Base-by-base conservation (phyloP, 129 eudicot species). In the Artemisia argyi region DNA sequence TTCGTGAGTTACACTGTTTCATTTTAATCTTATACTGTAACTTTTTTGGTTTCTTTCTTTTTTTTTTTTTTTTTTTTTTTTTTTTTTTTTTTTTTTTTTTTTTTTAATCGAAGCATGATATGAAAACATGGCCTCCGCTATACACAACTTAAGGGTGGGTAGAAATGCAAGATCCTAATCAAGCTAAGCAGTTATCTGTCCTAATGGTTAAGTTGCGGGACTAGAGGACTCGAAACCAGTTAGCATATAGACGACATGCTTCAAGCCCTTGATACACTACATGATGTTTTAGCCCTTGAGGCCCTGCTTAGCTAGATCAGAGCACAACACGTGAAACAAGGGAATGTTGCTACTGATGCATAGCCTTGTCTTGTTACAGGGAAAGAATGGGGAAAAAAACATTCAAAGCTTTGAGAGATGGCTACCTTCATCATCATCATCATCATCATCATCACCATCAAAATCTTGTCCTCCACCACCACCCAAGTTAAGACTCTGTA, bases 401-500 rank as follows among this genome's bases (percentile, higher is more conserved):
- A 54, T 58, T 65, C 11, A 24, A 7, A n/a, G 60, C 50, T 35
- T 60, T 50, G 1, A 62, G 9, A 18, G 20, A 68, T 20, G 26
- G 66, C 77, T 72, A 70, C 97, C 97, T 79, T 80, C 85, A 46
- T 81, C 84, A 61, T 59, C 82, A 26, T 94, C 94, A 76, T 80
- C 85, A 46, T 81, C 84, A 61, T 59, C 82, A 26, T 94, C 94
- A 76, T 80, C 85, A 46, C 79, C 85, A 61, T 59, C 83, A 39
- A 74, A 72, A 75, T 84, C 96, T 53, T 65, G 89, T 58, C 81
- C 91, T 15, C 81, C 76, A 62, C 58, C 82, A 64, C 90, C 92
- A 66, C 86, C 90, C 77, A 88, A 32, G 79, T 78, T 82, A 46
- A 91, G 92, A 49, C 81, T 80, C 97, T 91, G 74, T 2, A 76